Conservation (phyloP, 306 rosid genomes). For the Begonia fuchsioides region DNA sequence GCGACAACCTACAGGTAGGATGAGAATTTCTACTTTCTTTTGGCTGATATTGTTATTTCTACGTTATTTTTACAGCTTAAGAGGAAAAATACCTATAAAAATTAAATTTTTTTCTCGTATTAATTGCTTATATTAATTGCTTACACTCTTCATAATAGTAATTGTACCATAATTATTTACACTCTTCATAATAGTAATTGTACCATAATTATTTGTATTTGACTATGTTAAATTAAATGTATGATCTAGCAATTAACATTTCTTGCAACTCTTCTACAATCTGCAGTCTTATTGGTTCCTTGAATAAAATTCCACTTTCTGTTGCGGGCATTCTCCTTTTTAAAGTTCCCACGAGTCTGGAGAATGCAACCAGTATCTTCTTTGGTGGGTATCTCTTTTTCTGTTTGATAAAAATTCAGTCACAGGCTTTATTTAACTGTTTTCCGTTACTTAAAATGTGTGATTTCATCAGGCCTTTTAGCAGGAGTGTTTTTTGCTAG, state of each 20-base stretch:
- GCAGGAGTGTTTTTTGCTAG: slow-evolving; percentile 91
- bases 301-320: slow-evolving; percentile 96
- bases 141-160: no score
- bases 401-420: slow-evolving; percentile 1
- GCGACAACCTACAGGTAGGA: slow-evolving; percentile 93
- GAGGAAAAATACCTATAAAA: no score
- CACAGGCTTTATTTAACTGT: no score
- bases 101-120: no score
- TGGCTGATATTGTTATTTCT: not conserved
- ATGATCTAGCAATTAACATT: not conserved
- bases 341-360: slow-evolving; percentile 84
- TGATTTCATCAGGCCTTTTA: slow-evolving; percentile 55
- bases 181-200: no score
- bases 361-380: slow-evolving; percentile 80
- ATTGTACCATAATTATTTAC: no score
- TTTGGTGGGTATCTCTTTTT: slow-evolving; percentile 47
- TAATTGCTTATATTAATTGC: no score
- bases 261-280: slow-evolving; percentile 18
- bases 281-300: slow-evolving; percentile 91
- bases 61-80: no score
- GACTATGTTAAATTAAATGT: not conserved
- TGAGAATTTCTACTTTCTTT: slow-evolving; percentile 3
- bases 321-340: slow-evolving; percentile 81
- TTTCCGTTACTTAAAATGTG: not conserved
- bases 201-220: no score